Percentiles rank a stretch among this genome's conserved stretches.
phyloP scores from a whole-genome alignment of 352 stramenopile species.

The Globisporangium okanoganense region DNA sequence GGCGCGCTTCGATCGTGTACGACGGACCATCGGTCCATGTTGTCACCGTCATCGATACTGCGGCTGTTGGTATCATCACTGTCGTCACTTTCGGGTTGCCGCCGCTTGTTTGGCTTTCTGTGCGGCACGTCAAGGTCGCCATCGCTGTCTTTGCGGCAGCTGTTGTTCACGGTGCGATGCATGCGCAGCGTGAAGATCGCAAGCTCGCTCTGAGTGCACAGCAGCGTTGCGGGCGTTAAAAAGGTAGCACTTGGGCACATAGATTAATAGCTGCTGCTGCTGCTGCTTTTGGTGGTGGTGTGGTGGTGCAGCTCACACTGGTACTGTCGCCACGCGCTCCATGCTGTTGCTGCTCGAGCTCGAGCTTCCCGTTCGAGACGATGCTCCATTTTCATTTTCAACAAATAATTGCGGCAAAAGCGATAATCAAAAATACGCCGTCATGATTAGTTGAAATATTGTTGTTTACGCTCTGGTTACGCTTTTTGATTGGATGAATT shows the following conservation, averaged over 20 bases:
- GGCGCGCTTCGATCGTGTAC: constrained; percentile 22
- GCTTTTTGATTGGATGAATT: background rate
- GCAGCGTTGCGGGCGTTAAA: too few species aligned
- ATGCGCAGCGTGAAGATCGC: constrained; percentile 8
- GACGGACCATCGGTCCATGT: background rate
- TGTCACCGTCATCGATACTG: background rate
- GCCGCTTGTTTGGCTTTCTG: constrained; percentile 1
- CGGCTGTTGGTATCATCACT: too few species aligned
- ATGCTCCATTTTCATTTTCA: background rate
- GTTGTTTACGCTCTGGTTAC: background rate
- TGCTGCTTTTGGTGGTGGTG: too few species aligned
- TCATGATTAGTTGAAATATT: background rate
- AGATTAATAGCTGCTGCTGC: too few species aligned
- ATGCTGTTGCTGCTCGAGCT: constrained; percentile 6
- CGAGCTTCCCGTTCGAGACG: constrained; percentile 4
- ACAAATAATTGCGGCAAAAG: background rate
- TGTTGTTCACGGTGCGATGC: too few species aligned
- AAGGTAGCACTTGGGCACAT: too few species aligned
- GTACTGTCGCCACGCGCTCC: background rate
- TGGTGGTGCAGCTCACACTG: background rate
- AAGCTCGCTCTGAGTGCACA: background rate
- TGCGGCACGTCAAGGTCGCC: constrained; percentile 13
- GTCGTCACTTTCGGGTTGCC: too few species aligned
- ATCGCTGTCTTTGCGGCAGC: constrained; percentile 12
- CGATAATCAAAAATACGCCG: background rate